Evolutionary conservation across 257 asterid species (phyloP).

Genomic region (Handroanthus guayacan): DNA sequence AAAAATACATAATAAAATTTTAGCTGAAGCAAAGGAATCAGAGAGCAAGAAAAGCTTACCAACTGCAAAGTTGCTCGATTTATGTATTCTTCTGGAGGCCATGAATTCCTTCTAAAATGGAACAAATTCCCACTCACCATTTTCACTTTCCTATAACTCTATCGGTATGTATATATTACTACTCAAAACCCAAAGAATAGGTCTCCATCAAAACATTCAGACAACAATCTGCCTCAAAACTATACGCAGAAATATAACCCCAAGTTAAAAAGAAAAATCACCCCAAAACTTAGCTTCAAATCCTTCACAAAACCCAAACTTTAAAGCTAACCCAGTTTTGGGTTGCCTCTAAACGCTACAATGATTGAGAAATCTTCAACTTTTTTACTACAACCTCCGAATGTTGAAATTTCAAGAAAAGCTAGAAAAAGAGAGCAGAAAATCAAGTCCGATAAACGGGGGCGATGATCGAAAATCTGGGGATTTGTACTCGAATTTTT

Average conservation of each 20-base stretch:
- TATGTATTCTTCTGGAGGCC: constrained; percentile 97
- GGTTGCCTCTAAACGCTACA: neutral
- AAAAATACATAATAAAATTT: neutral
- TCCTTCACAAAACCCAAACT: constrained; percentile 48
- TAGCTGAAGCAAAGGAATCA: constrained; percentile 15
- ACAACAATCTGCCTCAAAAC: constrained; percentile 38
- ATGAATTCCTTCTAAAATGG: constrained; percentile 86
- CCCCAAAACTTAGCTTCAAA: constrained; percentile 46
- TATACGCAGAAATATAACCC: constrained; percentile 21
- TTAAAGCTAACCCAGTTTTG: constrained; percentile 43
- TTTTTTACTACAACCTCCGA: constrained; percentile 1
- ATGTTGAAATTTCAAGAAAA: constrained; percentile 33
- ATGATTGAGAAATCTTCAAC: constrained; percentile 30
- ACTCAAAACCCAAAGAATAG: constrained; percentile 39
- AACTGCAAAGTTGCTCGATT: constrained; percentile 81
- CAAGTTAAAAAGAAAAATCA: neutral
- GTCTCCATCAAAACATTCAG: constrained; percentile 30
- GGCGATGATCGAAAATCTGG: constrained; percentile 45
- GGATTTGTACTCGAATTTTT: constrained; percentile 32
- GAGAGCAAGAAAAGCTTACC: constrained; percentile 56
- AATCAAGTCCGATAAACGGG: constrained; percentile 4
- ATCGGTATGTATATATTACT: neutral
- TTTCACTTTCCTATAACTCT: constrained; percentile 36
- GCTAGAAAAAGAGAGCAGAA: neutral
- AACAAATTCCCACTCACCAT: constrained; percentile 93